Evolutionary conservation across 2,329 filamentous ascomycete genomes (phyloP).

Genomic region (Didymella arachidicola): DNA sequence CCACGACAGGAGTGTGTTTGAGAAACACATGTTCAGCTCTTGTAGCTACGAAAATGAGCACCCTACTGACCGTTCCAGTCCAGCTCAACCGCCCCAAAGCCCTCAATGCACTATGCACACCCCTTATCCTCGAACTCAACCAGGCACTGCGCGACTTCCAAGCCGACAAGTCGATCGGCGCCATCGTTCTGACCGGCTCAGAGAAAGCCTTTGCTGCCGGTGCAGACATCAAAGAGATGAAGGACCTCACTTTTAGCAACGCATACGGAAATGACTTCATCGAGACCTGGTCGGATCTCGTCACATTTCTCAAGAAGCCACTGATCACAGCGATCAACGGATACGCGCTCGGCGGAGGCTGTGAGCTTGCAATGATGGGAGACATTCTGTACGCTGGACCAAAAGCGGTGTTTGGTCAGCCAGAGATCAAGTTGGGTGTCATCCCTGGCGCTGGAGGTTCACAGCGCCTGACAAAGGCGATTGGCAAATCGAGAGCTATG

Average conservation of each 20-base stretch:
- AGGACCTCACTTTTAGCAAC: conserved; percentile 83
- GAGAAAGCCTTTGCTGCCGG: conserved; percentile 81
- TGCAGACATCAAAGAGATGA: conserved; percentile 99
- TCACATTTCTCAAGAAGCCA: conserved; percentile 86
- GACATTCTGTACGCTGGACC: conserved; percentile 92
- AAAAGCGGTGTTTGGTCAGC: conserved; percentile 90
- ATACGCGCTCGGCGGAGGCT: conserved; percentile 92
- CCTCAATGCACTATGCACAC: conserved; percentile 90
- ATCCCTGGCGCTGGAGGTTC: conserved; percentile 92
- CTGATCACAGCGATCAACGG: conserved; percentile 94
- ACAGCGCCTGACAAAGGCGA: conserved; percentile 80
- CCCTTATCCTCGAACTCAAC: conserved; percentile 84
- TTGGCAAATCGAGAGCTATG: conserved; percentile 58
- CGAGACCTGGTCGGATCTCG: conserved; percentile 88
- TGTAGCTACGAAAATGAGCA: background rate
- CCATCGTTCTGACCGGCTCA: conserved; percentile 79
- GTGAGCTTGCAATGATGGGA: conserved; percentile 96
- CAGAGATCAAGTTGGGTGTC: conserved; percentile 93
- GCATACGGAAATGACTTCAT: conserved; percentile 94
- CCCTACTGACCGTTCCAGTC: conserved; percentile 62
- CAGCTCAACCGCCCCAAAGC: conserved; percentile 94
- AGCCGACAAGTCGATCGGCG: conserved; percentile 41
- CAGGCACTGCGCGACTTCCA: conserved; percentile 49
- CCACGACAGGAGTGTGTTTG: background rate
- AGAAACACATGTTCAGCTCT: background rate